Evolutionary conservation across 2,329 filamentous ascomycete genomes (phyloP).

Genomic region (Beauveria caledonica): DNA sequence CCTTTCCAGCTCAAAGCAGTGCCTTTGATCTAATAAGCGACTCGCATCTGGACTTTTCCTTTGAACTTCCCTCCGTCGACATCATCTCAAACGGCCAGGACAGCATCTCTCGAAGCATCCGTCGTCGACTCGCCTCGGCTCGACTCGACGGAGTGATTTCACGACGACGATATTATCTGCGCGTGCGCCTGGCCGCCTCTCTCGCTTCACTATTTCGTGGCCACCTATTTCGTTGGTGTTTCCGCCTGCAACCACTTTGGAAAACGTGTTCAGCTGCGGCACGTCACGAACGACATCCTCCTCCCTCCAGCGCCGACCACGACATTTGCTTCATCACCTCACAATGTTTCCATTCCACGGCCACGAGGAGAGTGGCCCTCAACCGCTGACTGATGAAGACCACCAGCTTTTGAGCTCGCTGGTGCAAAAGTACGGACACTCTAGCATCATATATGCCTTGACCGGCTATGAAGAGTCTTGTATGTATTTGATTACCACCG

Average conservation of each 20-base stretch:
- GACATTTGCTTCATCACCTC: neutral
- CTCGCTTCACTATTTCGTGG: neutral
- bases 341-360: constrained; percentile 28
- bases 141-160: constrained; percentile 3
- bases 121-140: constrained; percentile 10
- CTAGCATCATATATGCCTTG: constrained; percentile 29
- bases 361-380: constrained; percentile 27
- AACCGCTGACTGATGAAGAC: constrained; percentile 30
- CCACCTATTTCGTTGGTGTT: neutral
- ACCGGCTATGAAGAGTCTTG: constrained; percentile 29
- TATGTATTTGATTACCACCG: constrained; percentile 18
- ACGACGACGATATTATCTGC: neutral
- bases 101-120: neutral
- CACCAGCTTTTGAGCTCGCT: constrained; percentile 29
- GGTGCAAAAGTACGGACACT: constrained; percentile 30
- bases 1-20: constrained; percentile 3
- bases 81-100: neutral
- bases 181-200: neutral
- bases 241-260: neutral
- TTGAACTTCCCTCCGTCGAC: neutral
- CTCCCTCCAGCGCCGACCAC: neutral
- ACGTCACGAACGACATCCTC: neutral
- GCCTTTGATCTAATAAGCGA: neutral
- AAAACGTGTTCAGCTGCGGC: neutral
- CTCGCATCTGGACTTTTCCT: neutral